Conservation (phyloP, 169 alveolate genomes). For the Nephromyces sp. region DNA sequence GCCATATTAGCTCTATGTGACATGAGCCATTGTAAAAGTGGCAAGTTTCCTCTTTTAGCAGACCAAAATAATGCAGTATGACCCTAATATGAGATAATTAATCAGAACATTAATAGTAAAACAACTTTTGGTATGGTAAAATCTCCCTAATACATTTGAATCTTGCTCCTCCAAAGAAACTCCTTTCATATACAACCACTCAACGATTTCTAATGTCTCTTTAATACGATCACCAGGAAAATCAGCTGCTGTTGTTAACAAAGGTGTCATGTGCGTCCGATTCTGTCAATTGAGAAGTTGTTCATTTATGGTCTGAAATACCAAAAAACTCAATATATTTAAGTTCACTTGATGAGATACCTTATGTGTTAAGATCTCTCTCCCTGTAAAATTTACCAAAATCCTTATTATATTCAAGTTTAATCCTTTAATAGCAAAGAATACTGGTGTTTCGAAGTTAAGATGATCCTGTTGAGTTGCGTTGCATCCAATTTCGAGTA, state of each 20-base stretch:
- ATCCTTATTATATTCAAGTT: background rate
- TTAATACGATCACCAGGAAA: constrained; percentile 55
- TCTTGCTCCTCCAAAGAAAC: constrained; percentile 79
- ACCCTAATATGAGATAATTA: constrained; percentile 38
- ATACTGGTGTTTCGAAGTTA: constrained; percentile 13
- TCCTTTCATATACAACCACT: constrained; percentile 68
- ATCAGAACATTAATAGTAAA: background rate
- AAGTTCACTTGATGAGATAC: no score
- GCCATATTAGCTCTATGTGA: constrained; percentile 16
- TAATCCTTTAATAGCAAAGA: constrained; percentile 10
- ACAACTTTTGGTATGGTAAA: background rate
- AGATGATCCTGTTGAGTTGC: background rate
- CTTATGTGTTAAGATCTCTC: background rate
- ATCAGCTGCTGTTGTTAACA: constrained; percentile 72
- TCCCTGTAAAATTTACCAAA: background rate
- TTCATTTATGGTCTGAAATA: no score
- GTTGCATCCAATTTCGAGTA: background rate
- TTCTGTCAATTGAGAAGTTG: no score
- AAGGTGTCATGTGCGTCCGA: constrained; percentile 36
- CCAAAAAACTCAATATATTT: no score
- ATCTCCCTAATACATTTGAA: constrained; percentile 23
- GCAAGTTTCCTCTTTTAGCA: constrained; percentile 63
- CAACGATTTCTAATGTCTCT: constrained; percentile 61
- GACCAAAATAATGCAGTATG: constrained; percentile 75
- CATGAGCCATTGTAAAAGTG: constrained; percentile 72